phyloP scores from a whole-genome alignment of 805 yeast genomes.

The Lipomyces sp. region DNA sequence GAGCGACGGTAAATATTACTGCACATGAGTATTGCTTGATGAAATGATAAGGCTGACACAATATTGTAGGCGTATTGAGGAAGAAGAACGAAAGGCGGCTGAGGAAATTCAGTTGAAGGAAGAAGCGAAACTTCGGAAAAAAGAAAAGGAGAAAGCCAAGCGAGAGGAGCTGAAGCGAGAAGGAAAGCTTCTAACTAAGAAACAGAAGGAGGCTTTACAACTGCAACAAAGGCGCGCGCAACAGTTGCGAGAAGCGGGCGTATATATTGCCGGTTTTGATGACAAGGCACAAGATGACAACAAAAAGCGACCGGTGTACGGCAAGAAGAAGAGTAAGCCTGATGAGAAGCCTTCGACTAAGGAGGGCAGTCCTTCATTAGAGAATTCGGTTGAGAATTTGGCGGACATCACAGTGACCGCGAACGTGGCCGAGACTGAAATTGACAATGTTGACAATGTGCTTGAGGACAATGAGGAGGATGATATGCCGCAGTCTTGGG shows the following conservation, averaged over 20 bases:
- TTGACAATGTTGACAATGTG: constrained; percentile 36
- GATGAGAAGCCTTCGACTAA: constrained; percentile 39
- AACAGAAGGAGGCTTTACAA: constrained; percentile 91
- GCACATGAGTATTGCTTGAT: not conserved
- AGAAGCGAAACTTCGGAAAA: constrained; percentile 58
- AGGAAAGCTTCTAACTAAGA: constrained; percentile 91
- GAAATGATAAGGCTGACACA: not conserved
- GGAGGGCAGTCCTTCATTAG: constrained; percentile 43
- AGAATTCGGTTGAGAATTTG: constrained; percentile 42
- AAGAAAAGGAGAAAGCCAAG: constrained; percentile 84
- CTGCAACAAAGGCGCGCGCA: constrained; percentile 86
- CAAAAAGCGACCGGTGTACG: constrained; percentile 71
- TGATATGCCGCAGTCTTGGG: constrained; percentile 52
- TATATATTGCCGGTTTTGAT: constrained; percentile 72
- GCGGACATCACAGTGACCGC: constrained; percentile 25
- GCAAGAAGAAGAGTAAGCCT: constrained; percentile 64
- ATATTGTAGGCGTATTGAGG: constrained; percentile 47
- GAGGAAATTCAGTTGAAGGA: constrained; percentile 49
- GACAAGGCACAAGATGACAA: constrained; percentile 43
- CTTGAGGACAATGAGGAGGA: constrained; percentile 44
- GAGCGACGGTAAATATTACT: constrained; percentile 50
- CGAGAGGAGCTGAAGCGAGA: constrained; percentile 93
- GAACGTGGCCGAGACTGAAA: constrained; percentile 39
- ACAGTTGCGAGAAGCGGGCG: constrained; percentile 74
- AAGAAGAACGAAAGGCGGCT: constrained; percentile 54